A percentile compares a stretch with the other conserved stretches of the same genome.
Evolutionary conservation across 2,329 filamentous ascomycete genomes (phyloP).

Genomic region (Sclerotinia minor): DNA sequence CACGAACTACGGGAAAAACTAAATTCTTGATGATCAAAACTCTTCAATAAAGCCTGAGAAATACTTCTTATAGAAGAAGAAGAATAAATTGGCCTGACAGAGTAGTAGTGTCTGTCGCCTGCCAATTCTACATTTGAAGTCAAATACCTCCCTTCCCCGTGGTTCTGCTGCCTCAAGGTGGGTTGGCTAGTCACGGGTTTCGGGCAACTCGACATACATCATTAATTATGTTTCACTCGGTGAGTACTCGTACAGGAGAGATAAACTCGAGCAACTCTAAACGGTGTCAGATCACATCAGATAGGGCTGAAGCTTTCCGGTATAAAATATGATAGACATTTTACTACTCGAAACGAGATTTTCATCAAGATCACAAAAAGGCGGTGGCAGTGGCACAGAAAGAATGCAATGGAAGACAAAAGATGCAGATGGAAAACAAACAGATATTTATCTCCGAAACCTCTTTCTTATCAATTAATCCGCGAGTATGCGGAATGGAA

Average conservation of each 20-base stretch:
- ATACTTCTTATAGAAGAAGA: too few species aligned
- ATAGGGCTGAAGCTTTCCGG: conserved; percentile 16
- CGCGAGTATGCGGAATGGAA: background rate
- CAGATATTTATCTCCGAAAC: background rate
- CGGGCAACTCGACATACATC: background rate
- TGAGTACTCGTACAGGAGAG: background rate
- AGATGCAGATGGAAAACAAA: background rate
- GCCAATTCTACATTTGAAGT: background rate
- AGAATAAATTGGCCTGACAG: too few species aligned
- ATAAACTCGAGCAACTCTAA: background rate
- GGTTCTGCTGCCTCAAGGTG: too few species aligned
- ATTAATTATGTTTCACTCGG: background rate
- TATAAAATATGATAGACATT: conserved; percentile 4
- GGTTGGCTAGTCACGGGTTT: background rate
- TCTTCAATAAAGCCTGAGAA: too few species aligned
- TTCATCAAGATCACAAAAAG: background rate
- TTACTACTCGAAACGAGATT: background rate
- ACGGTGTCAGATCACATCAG: background rate
- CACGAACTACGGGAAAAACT: too few species aligned
- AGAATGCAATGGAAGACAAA: background rate
- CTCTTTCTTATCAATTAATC: background rate
- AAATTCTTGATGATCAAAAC: too few species aligned
- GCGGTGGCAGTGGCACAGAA: background rate
- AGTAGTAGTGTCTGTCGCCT: too few species aligned
- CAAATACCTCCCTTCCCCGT: background rate